Conservation (phyloP, 148 eudicot species). For the Spergularia bocconei region DNA sequence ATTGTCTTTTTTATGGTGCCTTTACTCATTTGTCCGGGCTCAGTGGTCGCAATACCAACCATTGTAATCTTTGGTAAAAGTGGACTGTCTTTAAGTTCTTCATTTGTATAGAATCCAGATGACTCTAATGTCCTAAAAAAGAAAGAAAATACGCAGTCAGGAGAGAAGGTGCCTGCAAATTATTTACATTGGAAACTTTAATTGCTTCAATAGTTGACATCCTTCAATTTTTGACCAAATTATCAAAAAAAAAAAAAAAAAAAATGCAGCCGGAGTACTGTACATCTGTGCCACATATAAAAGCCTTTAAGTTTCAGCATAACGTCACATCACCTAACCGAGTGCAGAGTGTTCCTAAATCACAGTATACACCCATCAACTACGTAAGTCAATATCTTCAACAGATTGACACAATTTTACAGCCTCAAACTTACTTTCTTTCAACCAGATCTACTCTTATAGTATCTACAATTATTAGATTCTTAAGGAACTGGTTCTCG, state of each 20-base stretch:
- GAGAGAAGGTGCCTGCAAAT: not conserved
- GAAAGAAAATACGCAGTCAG: not conserved
- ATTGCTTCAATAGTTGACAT: not conserved
- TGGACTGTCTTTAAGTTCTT: slow-evolving; percentile 45
- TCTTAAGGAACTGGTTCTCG: no score
- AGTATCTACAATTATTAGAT: no score
- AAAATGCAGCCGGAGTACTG: no score
- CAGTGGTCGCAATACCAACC: slow-evolving; percentile 81
- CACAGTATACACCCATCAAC: not conserved
- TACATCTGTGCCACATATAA: no score
- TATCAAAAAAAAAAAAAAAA: no score
- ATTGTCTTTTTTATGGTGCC: slow-evolving; percentile 71
- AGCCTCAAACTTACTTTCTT: not conserved
- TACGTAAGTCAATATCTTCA: not conserved
- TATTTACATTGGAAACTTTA: not conserved
- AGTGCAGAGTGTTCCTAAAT: no score
- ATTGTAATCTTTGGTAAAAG: slow-evolving; percentile 85
- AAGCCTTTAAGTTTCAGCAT: no score
- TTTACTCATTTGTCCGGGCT: slow-evolving; percentile 70
- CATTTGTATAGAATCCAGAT: slow-evolving; percentile 25
- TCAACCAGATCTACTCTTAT: no score
- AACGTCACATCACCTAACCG: no score
- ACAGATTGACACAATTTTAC: not conserved
- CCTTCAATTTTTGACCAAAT: no score
- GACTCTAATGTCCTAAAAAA: slow-evolving; percentile 37